Base-by-base conservation (phyloP, 257 asterid genomes). In the Lithospermum erythrorhizon region DNA sequence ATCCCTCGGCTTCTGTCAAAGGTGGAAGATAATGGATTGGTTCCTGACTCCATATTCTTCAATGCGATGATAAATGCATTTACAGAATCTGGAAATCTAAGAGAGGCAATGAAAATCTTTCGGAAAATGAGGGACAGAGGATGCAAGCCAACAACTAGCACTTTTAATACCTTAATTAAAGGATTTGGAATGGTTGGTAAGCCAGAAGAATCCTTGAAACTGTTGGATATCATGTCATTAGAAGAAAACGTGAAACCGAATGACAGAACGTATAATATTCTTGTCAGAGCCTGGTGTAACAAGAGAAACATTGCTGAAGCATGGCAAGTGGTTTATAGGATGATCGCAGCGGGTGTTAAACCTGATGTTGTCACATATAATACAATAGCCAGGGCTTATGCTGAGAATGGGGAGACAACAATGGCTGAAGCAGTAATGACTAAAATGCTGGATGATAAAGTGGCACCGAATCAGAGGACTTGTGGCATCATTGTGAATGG, bases 31-130 rank as follows among this genome's bases (percentile, higher is more conserved):
- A 79, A 81, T 72, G 95, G 95, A 49, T 70, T 91, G 55, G 82
- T 78, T 68, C 95, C 98, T 1, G 98, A 91, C 72, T 82, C 95
- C 1, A 86, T 88, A 69, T 88, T 91, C 80, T 88, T 81, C 87
- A 91, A 91, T 72, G 95, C 96, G 55, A 74, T 84, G 83, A 91
- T 91, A 75, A 91, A 91, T 63, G 90, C 96, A 1, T 91, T 91
- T 79, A 76, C 94, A n/a, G 98, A 91, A 72, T 86, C 94, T 18
- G 86, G 98, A 41, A 86, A 88, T 65, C 74, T 86, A 72, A 77
- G 86, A 62, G 95, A 84, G 74, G 95, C 98, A 20, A 82, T 88
- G 94, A 80, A 72, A 68, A 66, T 75, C 56, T 88, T 83, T 73
- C 62, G 66, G 57, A 78, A 75, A 78, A 86, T 91, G 98, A 81